Evolutionary conservation across 306 rosid species (phyloP).

Genomic region (Cicer arietinum): DNA sequence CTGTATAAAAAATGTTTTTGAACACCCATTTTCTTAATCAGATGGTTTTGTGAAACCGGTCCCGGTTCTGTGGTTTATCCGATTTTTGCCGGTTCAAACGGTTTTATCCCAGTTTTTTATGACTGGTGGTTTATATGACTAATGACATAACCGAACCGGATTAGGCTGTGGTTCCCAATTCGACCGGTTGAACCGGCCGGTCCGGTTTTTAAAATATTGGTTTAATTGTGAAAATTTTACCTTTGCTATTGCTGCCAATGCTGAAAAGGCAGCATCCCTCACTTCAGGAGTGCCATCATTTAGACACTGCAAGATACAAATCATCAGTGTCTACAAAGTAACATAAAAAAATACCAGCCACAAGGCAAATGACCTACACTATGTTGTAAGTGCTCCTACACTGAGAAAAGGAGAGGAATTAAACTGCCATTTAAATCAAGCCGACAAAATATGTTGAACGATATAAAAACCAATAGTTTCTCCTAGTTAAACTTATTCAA

Average conservation of each 20-base stretch:
- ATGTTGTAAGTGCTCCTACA: neutral
- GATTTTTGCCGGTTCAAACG: no score
- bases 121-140: no score
- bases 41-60: no score
- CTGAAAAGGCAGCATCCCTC: constrained; percentile 98
- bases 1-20: no score
- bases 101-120: no score
- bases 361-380: neutral
- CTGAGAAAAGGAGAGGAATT: neutral
- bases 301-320: constrained; percentile 68
- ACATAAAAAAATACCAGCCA: neutral
- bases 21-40: no score
- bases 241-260: constrained; percentile 93
- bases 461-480: constrained; percentile 1
- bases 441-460: constrained; percentile 14
- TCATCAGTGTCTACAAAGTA: constrained; percentile 14
- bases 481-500: neutral
- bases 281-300: constrained; percentile 97
- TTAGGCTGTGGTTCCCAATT: no score
- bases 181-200: no score
- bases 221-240: constrained; percentile 47
- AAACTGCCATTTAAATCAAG: constrained; percentile 11
- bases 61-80: no score
- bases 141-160: no score
- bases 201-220: neutral